Base-by-base conservation (phyloP, 805 yeast genomes). In the Wickerhamomyces chambardii region DNA sequence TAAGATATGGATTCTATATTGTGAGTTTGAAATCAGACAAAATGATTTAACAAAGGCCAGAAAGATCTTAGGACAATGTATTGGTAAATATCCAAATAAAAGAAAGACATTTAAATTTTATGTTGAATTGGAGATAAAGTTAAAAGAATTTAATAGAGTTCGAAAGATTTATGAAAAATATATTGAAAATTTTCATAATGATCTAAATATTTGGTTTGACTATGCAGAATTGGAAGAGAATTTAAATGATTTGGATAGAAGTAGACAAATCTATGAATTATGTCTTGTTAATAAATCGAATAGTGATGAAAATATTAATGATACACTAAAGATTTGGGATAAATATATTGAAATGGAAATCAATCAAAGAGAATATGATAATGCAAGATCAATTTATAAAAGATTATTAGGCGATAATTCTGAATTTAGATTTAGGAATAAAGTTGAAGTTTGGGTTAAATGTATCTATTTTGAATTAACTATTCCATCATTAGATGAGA, bases 71-170 rank as follows among this genome's bases (percentile, higher is more conserved):
- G 96, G 96, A 0, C 63, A 68, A 33, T 71, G 84, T 0, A 63
- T 90, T 15, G 97, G 95, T 0, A 58, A 39, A 1, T 50, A 53
- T 21, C 10, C 24, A 48, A 61, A 58, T 2, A 8, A 19, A 8
- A 19, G 12, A 24, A 73, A 73, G 35, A 55, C 84, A 0, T 76
- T 80, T 50, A 62, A 60, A 41, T 65, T 64, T 40, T 92, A 92
- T 56, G 78, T 90, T 32, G 63, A 59, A 2, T 43, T 87, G 26
- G 97, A 90, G 51, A 62, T 61, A 28, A 60, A 65, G 35, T 53
- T 89, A 31, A 83, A 82, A 27, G 92, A 87, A 47, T 83, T 83
- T 64, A 94, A 82, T 40, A 59, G 96, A 26, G 87, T 81, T 7
- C 61, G 97, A 24, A 75, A 62, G 51, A 49, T 92, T 4, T 86